Evolutionary conservation across 306 rosid genomes (phyloP).

Genomic region (Fragaria iinumae): DNA sequence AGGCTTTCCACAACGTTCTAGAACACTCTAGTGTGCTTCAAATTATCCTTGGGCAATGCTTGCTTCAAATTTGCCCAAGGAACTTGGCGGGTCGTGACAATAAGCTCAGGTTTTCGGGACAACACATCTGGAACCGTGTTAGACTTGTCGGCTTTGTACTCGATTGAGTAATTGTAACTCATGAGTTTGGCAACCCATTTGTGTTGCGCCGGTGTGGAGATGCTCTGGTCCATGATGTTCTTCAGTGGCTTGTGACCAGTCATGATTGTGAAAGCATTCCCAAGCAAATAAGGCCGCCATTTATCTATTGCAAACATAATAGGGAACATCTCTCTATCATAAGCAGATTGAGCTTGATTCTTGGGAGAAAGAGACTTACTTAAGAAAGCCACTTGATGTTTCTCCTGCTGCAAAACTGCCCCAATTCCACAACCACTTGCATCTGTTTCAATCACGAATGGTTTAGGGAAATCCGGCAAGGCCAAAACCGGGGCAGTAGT

Average conservation of each 20-base stretch:
- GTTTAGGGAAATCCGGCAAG: no score
- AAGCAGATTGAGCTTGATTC: background rate
- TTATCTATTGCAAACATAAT: background rate
- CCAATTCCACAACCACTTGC: background rate
- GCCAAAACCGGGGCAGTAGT: no score
- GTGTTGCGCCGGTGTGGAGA: background rate
- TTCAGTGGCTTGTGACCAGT: background rate
- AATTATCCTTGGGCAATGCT: no score
- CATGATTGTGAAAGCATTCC: background rate
- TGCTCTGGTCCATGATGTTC: background rate
- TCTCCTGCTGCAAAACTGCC: background rate
- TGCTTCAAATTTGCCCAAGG: no score
- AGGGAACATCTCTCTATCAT: background rate
- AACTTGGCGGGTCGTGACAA: no score
- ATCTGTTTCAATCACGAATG: background rate
- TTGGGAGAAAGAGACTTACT: background rate
- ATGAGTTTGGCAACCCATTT: background rate
- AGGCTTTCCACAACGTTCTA: no score
- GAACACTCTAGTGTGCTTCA: no score
- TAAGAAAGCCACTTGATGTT: background rate
- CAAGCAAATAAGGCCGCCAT: background rate
- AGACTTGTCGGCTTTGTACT: background rate
- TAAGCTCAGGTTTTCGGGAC: background rate
- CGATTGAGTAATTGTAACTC: no score
- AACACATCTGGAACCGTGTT: background rate